Conservation (phyloP, 1,284 basidiomycete genomes). For the Exobasidium cylindrosporum region DNA sequence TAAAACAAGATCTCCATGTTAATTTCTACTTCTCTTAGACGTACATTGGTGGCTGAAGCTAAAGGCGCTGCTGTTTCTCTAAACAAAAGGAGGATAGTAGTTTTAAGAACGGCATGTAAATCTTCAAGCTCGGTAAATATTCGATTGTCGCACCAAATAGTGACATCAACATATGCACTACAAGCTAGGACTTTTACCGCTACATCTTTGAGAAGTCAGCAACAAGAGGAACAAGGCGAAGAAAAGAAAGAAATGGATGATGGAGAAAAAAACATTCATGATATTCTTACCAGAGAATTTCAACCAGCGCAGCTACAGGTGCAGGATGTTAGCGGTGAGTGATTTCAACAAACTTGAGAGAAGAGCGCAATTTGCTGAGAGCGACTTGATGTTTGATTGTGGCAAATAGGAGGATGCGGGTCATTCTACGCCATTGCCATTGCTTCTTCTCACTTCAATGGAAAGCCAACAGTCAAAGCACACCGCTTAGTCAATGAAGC, state of each 20-base stretch:
- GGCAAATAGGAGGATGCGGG: conserved; percentile 87
- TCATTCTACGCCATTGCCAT: conserved; percentile 92
- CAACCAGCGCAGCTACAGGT: conserved; percentile 60
- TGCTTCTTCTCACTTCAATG: conserved; percentile 78
- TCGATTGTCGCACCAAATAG: too few species aligned
- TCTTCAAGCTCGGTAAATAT: too few species aligned
- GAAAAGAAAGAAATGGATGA: conserved; percentile 18
- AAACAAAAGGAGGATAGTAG: too few species aligned
- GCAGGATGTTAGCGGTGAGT: conserved; percentile 56
- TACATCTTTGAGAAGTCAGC: background rate
- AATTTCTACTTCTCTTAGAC: too few species aligned
- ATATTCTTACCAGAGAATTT: conserved; percentile 72
- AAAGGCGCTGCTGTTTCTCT: too few species aligned
- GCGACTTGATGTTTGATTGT: conserved; percentile 57
- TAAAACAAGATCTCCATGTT: too few species aligned
- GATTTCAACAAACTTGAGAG: too few species aligned
- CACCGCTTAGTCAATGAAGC: conserved; percentile 85
- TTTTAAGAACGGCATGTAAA: too few species aligned
- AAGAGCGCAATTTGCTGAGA: conserved; percentile 1
- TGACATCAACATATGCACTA: too few species aligned
- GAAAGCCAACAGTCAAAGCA: conserved; percentile 83
- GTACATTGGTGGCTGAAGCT: too few species aligned
- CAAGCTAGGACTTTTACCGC: background rate
- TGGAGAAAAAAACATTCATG: conserved; percentile 61
- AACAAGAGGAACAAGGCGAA: conserved; percentile 10